Conservation (phyloP, 331 rosid genomes). For the Erythrophleum ivorense region DNA sequence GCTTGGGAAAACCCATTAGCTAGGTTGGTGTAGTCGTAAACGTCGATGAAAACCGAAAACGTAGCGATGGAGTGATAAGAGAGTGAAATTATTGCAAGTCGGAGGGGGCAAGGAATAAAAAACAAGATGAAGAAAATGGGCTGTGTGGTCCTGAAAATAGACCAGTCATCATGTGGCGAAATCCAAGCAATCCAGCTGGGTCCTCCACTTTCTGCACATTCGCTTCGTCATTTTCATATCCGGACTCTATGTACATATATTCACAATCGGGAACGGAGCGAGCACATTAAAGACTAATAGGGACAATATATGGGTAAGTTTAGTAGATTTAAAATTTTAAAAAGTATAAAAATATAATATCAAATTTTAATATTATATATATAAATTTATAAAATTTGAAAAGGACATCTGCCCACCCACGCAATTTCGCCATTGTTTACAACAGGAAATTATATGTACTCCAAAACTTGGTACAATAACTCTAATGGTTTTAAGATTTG, state of each 20-base stretch:
- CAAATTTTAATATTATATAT: too few relatives aligned
- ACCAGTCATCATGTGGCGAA: conserved; percentile 54
- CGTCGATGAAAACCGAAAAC: too few relatives aligned
- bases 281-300: too few relatives aligned
- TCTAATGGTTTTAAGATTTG: too few relatives aligned
- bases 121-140: neutral
- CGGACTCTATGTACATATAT: neutral
- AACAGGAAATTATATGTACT: too few relatives aligned
- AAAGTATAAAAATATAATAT: too few relatives aligned
- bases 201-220: conserved; percentile 47
- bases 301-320: too few relatives aligned
- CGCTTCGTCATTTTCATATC: conserved; percentile 33
- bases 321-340: too few relatives aligned
- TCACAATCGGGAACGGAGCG: neutral
- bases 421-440: neutral
- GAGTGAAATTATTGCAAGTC: neutral
- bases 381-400: neutral
- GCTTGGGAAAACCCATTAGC: neutral
- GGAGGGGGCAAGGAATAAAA: too few relatives aligned
- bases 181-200: conserved; percentile 70
- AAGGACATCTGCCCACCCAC: neutral
- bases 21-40: neutral
- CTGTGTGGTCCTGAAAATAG: neutral
- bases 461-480: too few relatives aligned
- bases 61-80: neutral